A percentile compares a stretch with the other conserved stretches of the same genome.
phyloP scores from a whole-genome alignment of 1,284 basidiomycete genomes.

The Phellopilus nigrolimitatus region DNA sequence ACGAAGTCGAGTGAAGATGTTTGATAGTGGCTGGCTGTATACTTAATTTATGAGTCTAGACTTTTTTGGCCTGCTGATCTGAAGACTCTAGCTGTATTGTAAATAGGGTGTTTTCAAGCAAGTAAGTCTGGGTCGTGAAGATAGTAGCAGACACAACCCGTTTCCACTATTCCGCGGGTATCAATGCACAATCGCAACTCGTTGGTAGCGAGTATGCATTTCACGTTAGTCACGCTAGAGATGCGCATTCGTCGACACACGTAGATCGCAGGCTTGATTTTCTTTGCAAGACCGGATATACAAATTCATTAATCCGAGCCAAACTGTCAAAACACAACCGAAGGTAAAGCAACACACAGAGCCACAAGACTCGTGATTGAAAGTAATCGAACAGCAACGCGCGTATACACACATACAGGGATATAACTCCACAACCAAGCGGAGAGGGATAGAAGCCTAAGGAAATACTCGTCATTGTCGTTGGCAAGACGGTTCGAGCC shows the following conservation, averaged over 20 bases:
- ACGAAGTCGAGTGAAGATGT: neutral
- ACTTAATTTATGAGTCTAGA: neutral
- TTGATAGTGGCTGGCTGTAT: neutral
- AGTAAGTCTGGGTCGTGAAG: too few species aligned
- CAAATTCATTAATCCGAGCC: conserved; percentile 14
- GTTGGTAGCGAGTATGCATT: too few species aligned
- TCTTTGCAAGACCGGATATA: too few species aligned
- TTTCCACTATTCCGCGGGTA: too few species aligned
- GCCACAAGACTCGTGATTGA: neutral
- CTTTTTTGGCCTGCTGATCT: too few species aligned
- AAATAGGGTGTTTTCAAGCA: too few species aligned
- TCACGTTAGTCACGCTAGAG: too few species aligned
- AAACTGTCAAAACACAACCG: neutral
- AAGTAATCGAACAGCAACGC: neutral
- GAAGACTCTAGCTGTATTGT: too few species aligned
- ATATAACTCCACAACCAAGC: conserved; percentile 11
- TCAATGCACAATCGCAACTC: too few species aligned
- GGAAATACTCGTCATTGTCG: neutral
- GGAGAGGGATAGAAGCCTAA: neutral
- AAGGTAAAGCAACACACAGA: conserved; percentile 20
- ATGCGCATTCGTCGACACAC: too few species aligned
- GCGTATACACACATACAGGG: neutral
- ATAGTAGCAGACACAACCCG: too few species aligned
- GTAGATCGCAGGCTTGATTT: too few species aligned
- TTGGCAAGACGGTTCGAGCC: neutral